phyloP scores from a whole-genome alignment of 257 asterid genomes.

The Gardenia jasminoides region DNA sequence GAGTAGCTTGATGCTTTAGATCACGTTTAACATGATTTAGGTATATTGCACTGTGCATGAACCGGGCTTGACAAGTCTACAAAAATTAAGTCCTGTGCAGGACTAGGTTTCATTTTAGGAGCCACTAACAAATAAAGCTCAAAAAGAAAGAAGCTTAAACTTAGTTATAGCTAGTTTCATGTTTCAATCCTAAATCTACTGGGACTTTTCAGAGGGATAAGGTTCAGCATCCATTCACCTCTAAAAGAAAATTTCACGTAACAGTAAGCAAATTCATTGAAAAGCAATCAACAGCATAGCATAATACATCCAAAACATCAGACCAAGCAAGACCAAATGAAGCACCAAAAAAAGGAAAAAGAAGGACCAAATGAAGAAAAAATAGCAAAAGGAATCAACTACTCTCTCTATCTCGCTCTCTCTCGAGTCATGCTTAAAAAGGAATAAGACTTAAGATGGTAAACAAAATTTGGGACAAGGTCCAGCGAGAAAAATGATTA shows the following conservation, averaged over 20 bases:
- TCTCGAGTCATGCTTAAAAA: neutral
- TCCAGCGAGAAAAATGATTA: slow-evolving; percentile 28
- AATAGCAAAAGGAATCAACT: neutral
- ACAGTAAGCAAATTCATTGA: neutral
- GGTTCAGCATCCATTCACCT: neutral
- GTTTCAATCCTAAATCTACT: neutral
- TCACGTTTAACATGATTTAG: neutral
- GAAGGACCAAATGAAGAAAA: neutral
- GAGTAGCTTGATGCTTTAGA: neutral
- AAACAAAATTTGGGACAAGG: neutral
- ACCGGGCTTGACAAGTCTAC: neutral
- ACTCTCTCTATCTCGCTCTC: neutral
- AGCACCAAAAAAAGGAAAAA: neutral
- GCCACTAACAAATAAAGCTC: neutral
- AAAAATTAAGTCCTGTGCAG: neutral
- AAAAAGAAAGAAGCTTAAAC: neutral
- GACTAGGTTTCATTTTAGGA: neutral
- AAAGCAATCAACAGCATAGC: too few species aligned
- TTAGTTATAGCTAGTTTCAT: neutral
- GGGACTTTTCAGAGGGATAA: neutral
- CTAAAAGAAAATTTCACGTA: neutral
- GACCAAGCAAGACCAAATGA: neutral
- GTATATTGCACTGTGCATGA: neutral
- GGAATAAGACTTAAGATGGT: neutral
- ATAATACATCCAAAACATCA: neutral